phyloP scores from a whole-genome alignment of 805 yeast genomes.

The Candida coquimbonensis region DNA sequence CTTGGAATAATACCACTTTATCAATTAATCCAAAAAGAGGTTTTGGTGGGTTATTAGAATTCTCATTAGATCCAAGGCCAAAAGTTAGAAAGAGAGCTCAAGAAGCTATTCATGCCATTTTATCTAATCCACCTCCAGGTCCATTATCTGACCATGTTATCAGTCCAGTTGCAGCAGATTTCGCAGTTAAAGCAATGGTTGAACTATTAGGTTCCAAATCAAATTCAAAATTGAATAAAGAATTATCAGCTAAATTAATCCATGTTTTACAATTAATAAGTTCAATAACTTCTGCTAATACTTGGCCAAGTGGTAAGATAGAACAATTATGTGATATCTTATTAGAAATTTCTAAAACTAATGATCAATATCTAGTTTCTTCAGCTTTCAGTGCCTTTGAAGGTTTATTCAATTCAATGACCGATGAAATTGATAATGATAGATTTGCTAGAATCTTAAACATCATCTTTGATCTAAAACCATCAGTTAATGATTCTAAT shows the following conservation, averaged over 20 bases:
- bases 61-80: constrained; percentile 84
- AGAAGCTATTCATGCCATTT: constrained; percentile 68
- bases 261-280: constrained; percentile 74
- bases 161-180: constrained; percentile 59
- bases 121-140: constrained; percentile 63
- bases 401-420: constrained; percentile 64
- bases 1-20: constrained; percentile 59
- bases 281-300: constrained; percentile 59
- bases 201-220: constrained; percentile 32
- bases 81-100: constrained; percentile 93
- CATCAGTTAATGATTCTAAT: constrained; percentile 75
- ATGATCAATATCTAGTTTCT: constrained; percentile 80
- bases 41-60: constrained; percentile 65
- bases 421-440: constrained; percentile 51
- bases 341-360: constrained; percentile 67
- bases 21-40: constrained; percentile 71
- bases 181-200: constrained; percentile 51
- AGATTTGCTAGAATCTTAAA: constrained; percentile 59
- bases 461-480: constrained; percentile 71
- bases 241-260: constrained; percentile 50
- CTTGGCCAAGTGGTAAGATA: constrained; percentile 75
- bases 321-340: constrained; percentile 71
- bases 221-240: constrained; percentile 37
- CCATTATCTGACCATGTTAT: constrained; percentile 78
- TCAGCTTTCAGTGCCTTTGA: constrained; percentile 81